These are phyloP conservation scores for Zoysia pacifica DNA, from an alignment of 176 grass and related monocot genomes.

Conservation along the genomic window DNA sequence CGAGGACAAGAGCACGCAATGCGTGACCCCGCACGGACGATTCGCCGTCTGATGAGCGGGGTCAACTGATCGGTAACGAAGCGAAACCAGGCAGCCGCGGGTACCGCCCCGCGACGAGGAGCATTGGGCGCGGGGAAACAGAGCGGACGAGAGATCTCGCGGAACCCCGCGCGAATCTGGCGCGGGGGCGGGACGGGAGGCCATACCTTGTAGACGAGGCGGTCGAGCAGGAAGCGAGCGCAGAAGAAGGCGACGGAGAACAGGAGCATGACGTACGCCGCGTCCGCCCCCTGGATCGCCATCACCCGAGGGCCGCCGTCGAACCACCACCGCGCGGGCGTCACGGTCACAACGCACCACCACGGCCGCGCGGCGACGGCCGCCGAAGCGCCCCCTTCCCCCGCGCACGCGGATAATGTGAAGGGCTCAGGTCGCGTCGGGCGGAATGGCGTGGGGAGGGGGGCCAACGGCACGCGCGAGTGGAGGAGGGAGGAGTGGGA, in stretches of 20 bases:
- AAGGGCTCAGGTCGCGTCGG: background rate
- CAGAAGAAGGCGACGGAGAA: constrained; percentile 73
- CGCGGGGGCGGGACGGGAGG: background rate
- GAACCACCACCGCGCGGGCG: background rate
- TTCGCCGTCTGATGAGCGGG: constrained; percentile 14
- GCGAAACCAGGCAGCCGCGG: background rate
- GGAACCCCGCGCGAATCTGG: constrained; percentile 44
- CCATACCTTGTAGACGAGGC: constrained; percentile 77
- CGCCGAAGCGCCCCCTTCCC: background rate
- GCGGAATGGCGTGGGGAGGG: background rate
- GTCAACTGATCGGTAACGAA: constrained; percentile 42
- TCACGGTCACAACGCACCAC: constrained; percentile 16
- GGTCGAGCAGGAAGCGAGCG: constrained; percentile 80
- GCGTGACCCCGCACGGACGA: constrained; percentile 22
- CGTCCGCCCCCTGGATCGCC: constrained; percentile 36
- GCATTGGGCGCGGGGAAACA: background rate
- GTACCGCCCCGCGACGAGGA: background rate
- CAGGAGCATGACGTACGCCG: constrained; percentile 36
- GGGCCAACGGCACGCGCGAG: constrained; percentile 24
- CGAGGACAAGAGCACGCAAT: background rate
- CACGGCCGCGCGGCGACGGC: constrained; percentile 6
- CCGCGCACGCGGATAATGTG: constrained; percentile 43
- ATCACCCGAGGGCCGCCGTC: background rate
- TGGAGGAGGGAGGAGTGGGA: background rate
- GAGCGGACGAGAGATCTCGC: constrained; percentile 42